A percentile compares a stretch with the other conserved stretches of the same genome.
Conservation (phyloP, 1,284 basidiomycete genomes). For the Meira nashicola region DNA sequence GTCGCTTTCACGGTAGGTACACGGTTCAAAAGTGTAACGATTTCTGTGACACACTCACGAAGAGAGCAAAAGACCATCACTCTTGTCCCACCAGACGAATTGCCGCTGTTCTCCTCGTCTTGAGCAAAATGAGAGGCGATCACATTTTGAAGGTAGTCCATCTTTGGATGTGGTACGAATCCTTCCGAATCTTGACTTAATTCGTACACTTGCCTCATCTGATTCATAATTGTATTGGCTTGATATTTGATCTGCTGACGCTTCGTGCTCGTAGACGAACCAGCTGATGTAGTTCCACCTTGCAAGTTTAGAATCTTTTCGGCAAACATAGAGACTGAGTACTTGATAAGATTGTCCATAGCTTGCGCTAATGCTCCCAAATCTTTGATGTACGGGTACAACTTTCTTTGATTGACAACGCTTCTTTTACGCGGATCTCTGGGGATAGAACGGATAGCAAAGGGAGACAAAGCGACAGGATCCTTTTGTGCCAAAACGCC, state of each 20-base stretch:
- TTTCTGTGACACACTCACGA: constrained; percentile 82
- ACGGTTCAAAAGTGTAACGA: constrained; percentile 66
- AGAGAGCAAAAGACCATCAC: constrained; percentile 96
- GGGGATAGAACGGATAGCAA: constrained; percentile 1
- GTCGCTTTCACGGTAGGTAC: constrained; percentile 57
- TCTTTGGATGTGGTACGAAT: constrained; percentile 79
- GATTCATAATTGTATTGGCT: constrained; percentile 62
- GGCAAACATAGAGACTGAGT: constrained; percentile 59
- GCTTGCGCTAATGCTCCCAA: constrained; percentile 38
- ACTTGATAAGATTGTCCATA: constrained; percentile 61
- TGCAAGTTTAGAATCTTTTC: constrained; percentile 53
- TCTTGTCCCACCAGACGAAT: constrained; percentile 60
- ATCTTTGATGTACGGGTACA: constrained; percentile 19
- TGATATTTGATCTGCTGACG: constrained; percentile 20
- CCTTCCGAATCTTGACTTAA: constrained; percentile 54
- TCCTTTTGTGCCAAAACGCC: constrained; percentile 35
- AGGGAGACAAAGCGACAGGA: constrained; percentile 36
- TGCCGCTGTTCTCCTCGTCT: constrained; percentile 61
- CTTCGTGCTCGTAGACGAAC: constrained; percentile 50
- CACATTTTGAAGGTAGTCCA: constrained; percentile 65
- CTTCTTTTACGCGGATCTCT: constrained; percentile 1
- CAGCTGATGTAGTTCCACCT: constrained; percentile 44
- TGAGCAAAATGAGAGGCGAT: constrained; percentile 38
- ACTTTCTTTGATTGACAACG: constrained; percentile 7
- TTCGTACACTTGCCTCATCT: constrained; percentile 59